A percentile compares a stretch with the other conserved stretches of the same genome.
phyloP scores from a whole-genome alignment of 495 filamentous ascomycete species.

The Penicillium desertorum region DNA sequence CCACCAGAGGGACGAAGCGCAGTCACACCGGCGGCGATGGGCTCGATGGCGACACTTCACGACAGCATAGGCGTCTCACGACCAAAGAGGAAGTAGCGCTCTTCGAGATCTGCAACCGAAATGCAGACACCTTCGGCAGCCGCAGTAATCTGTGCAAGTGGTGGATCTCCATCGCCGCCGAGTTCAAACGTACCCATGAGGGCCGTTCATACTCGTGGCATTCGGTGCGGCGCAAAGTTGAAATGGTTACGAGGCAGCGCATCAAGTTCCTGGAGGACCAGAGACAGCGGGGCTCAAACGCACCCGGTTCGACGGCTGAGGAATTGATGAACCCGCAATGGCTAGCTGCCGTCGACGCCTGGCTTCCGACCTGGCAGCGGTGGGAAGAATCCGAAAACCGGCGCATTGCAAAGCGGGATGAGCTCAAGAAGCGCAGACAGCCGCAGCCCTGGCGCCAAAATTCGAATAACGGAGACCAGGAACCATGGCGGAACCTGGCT shows the following conservation, averaged over 20 bases:
- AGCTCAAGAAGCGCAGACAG: conserved; percentile 41
- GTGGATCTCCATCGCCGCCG: conserved; percentile 45
- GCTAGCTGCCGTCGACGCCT: conserved; percentile 42
- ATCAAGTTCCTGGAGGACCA: conserved; percentile 45
- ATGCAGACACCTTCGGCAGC: conserved; percentile 41
- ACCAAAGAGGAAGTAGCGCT: conserved; percentile 46
- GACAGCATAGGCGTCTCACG: conserved; percentile 45
- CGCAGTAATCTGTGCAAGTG: conserved; percentile 51
- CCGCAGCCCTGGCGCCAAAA: conserved; percentile 21
- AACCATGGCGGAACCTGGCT: not conserved
- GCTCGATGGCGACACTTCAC: conserved; percentile 21
- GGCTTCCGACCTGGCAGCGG: conserved; percentile 47
- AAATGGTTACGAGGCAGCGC: conserved; percentile 46
- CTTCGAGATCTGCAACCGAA: conserved; percentile 46
- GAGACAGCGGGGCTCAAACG: conserved; percentile 16
- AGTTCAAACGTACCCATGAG: conserved; percentile 40
- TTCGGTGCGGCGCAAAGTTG: conserved; percentile 48
- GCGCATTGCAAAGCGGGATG: conserved; percentile 45
- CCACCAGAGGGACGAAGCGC: conserved; percentile 19
- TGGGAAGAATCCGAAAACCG: conserved; percentile 42
- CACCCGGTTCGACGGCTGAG: conserved; percentile 10
- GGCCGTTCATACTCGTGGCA: conserved; percentile 50
- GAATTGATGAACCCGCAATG: conserved; percentile 44
- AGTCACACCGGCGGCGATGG: conserved; percentile 15
- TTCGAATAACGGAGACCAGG: not conserved